These are phyloP conservation scores for Inosperma sp. DNA, from an alignment of 768 basidiomycete species.

Conservation along the genomic window DNA sequence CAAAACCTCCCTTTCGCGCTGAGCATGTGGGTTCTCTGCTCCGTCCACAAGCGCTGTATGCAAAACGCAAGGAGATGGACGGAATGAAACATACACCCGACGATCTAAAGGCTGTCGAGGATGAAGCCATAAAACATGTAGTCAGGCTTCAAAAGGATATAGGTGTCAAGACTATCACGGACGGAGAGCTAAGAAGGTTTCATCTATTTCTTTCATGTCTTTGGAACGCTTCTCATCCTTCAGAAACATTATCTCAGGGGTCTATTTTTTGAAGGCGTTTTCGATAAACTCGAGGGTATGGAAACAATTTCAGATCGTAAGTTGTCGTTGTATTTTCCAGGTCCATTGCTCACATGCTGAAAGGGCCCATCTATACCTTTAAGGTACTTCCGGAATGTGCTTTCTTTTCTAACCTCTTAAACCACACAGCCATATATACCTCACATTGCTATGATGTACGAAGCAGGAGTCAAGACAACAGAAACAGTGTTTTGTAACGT, in stretches of 20 bases:
- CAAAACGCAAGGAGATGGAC: conserved; percentile 43
- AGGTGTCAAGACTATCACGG: conserved; percentile 58
- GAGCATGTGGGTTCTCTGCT: conserved; percentile 63
- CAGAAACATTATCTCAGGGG: conserved; percentile 31
- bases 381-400: conserved; percentile 33
- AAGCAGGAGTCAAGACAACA: conserved; percentile 35
- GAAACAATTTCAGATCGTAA: conserved; percentile 45
- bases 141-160: conserved; percentile 50
- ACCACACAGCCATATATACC: conserved; percentile 41
- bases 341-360: neutral
- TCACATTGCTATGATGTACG: conserved; percentile 41
- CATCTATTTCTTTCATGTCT: neutral
- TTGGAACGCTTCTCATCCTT: conserved; percentile 3
- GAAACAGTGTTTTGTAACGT: conserved; percentile 44
- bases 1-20: conserved; percentile 41
- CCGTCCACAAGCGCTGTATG: conserved; percentile 46
- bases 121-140: conserved; percentile 49
- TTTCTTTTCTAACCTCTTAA: conserved; percentile 5
- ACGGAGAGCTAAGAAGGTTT: conserved; percentile 51
- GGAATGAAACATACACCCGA: conserved; percentile 35
- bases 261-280: conserved; percentile 62
- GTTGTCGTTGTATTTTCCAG: conserved; percentile 14
- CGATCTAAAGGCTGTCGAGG: conserved; percentile 47
- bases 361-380: conserved; percentile 46
- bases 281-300: conserved; percentile 65